Percentiles rank a stretch among this genome's conserved stretches.
Conservation (phyloP, 2,329 filamentous ascomycete genomes). For the Diaporthe vexans region DNA sequence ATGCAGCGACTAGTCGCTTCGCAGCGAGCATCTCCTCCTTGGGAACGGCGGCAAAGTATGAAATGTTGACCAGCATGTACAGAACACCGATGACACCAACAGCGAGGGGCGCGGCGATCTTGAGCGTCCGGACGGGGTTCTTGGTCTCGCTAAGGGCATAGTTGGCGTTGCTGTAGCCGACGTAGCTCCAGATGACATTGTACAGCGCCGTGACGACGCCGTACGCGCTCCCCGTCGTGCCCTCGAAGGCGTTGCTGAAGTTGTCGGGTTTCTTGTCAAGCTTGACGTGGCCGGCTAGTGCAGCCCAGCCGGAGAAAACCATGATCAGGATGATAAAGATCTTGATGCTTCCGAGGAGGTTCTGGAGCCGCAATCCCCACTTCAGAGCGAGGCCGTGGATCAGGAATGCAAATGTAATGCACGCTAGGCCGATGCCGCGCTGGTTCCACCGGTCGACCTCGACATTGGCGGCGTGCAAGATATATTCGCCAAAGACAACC, state of each 20-base stretch:
- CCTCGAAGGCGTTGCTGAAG: slow-evolving; percentile 74
- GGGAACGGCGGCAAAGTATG: slow-evolving; percentile 74
- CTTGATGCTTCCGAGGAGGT: slow-evolving; percentile 74
- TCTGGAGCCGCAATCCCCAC: slow-evolving; percentile 72
- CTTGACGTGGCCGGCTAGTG: slow-evolving; percentile 58
- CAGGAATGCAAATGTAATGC: slow-evolving; percentile 70
- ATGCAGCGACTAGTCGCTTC: slow-evolving; percentile 76
- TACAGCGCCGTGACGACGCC: slow-evolving; percentile 71
- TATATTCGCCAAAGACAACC: slow-evolving; percentile 69
- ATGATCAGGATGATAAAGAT: slow-evolving; percentile 72
- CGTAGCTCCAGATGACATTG: slow-evolving; percentile 79
- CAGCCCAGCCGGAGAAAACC: slow-evolving; percentile 72
- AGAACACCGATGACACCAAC: slow-evolving; percentile 73
- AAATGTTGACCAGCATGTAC: slow-evolving; percentile 77
- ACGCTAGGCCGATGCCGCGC: slow-evolving; percentile 62
- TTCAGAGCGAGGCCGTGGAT: slow-evolving; percentile 69
- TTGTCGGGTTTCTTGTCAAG: slow-evolving; percentile 37
- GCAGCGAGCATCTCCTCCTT: slow-evolving; percentile 76
- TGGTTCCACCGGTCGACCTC: slow-evolving; percentile 58
- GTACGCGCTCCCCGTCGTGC: slow-evolving; percentile 49
- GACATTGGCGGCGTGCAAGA: slow-evolving; percentile 62
- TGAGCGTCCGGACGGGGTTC: slow-evolving; percentile 75
- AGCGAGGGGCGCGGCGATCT: slow-evolving; percentile 71
- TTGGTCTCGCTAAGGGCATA: slow-evolving; percentile 81
- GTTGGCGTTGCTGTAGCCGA: slow-evolving; percentile 75